A percentile compares a stretch with the other conserved stretches of the same genome.
phyloP scores from a whole-genome alignment of 495 filamentous ascomycete species.

The Elasticomyces elasticus region DNA sequence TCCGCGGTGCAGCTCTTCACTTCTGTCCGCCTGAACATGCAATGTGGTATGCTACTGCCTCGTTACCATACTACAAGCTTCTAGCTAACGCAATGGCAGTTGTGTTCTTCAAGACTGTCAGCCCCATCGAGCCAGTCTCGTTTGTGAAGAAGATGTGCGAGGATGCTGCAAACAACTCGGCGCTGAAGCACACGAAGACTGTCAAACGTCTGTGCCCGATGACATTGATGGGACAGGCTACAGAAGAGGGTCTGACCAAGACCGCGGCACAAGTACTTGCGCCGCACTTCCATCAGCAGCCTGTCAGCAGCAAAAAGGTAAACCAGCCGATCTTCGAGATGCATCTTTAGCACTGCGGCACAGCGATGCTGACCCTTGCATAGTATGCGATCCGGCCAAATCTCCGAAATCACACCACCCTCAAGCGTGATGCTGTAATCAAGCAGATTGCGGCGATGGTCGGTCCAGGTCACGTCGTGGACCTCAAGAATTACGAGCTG shows the following conservation, averaged over 20 bases:
- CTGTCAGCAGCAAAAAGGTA: slow-evolving; percentile 8
- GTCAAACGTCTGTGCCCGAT: slow-evolving; percentile 81
- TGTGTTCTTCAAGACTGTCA: slow-evolving; percentile 52
- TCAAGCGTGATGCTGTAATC: slow-evolving; percentile 69
- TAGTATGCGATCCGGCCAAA: slow-evolving; percentile 87
- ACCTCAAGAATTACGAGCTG: slow-evolving; percentile 70
- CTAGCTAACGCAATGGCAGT: slow-evolving; percentile 31
- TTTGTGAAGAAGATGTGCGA: slow-evolving; percentile 66
- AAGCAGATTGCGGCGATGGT: slow-evolving; percentile 62
- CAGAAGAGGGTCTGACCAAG: slow-evolving; percentile 61
- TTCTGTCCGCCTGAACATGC: slow-evolving; percentile 59
- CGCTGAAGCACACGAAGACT: slow-evolving; percentile 56
- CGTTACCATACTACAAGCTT: too few species aligned
- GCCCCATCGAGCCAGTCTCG: slow-evolving; percentile 69
- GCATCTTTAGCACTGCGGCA: background rate
- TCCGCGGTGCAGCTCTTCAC: slow-evolving; percentile 44
- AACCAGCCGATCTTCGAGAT: background rate
- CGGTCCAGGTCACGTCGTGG: slow-evolving; percentile 64
- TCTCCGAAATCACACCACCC: slow-evolving; percentile 63
- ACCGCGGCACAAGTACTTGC: slow-evolving; percentile 61
- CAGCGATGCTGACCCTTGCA: background rate
- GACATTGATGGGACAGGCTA: slow-evolving; percentile 63
- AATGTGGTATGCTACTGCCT: slow-evolving; percentile 57
- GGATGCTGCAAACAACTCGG: slow-evolving; percentile 42
- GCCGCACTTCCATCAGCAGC: slow-evolving; percentile 53